Evolutionary conservation across 164 flowering plant species (phyloP).

Genomic region (Santalum album): DNA sequence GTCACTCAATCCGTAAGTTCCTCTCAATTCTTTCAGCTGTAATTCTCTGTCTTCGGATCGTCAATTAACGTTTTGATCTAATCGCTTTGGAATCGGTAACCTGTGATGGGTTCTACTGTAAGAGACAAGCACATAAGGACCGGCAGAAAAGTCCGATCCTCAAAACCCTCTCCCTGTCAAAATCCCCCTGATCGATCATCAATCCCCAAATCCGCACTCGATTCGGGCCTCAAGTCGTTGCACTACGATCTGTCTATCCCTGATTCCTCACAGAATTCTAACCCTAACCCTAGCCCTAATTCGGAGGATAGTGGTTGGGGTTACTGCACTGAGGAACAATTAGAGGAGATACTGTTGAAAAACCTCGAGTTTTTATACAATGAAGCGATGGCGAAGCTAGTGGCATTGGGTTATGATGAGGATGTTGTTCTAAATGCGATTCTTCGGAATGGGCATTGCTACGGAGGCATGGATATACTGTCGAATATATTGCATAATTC

Average conservation of each 20-base stretch:
- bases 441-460: conserved; percentile 77
- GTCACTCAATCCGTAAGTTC: too few relatives aligned
- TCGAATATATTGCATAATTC: conserved; percentile 70
- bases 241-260: conserved; percentile 18
- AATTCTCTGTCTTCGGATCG: too few relatives aligned
- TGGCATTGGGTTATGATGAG: conserved; percentile 61
- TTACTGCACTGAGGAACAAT: conserved; percentile 75
- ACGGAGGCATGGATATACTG: conserved; percentile 79
- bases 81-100: too few relatives aligned
- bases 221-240: conserved; percentile 32
- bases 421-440: conserved; percentile 58
- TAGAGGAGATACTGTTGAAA: conserved; percentile 59
- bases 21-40: too few relatives aligned
- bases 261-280: conserved; percentile 21
- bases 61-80: too few relatives aligned
- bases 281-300: conserved; percentile 14
- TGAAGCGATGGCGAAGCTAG: conserved; percentile 62
- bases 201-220: conserved; percentile 20
- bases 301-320: conserved; percentile 72
- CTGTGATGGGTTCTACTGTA: too few relatives aligned
- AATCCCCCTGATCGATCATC: too few relatives aligned
- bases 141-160: too few relatives aligned
- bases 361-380: conserved; percentile 58
- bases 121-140: too few relatives aligned
- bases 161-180: too few relatives aligned